Base-by-base conservation (phyloP, 2,329 filamentous ascomycete species). In the Colletotrichum cuscutae region DNA sequence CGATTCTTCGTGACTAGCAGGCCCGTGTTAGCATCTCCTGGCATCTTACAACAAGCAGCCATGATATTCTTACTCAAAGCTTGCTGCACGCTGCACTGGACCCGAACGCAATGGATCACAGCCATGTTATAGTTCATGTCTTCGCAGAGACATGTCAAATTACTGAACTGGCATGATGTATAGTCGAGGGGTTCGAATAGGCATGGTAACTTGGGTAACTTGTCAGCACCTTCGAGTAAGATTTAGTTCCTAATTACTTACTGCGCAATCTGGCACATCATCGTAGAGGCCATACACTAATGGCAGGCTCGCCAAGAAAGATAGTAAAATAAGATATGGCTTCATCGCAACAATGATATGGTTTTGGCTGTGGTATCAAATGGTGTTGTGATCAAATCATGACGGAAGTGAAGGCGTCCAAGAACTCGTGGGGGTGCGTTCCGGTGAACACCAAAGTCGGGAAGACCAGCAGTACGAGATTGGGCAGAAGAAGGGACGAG, bases 101-200 rank as follows among this genome's bases (percentile, higher is more conserved):
- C 15, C 2, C 71, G 46, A n/a, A 72, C 71, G 6, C 71, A 72
- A 46, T 72, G 71, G 0, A 72, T 65, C 9, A 71, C 66, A 1
- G 71, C 71, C 71, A 72, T 72, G 1, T 72, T 72, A 6, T 72
- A 72, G 0, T 58, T 71, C 66, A 72, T 72, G 35, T 72, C 71
- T 6, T 6, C 32, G 49, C 71, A 72, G 4, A 72, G 61, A 46
- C 71, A 72, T 2, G 71, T 72, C 13, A 60, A 60, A 1, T 72
- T 72, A 1, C 60, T 32, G 19, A 61, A 60, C 1, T 35, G 32
- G 60, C 71, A 72, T 57, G 66, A 7, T 22, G 71, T 72, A 24
- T 65, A 70, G 12, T 72, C 71, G 35, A 72, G 66, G 0, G 66
- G 60, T 5, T 60, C 60, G 54, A 57, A 72, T 7, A 72, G 66